Evolutionary conservation across 495 filamentous ascomycete species (phyloP), one percentile per base, ranked within the genome.

Genomic region (Trichocladium antarcticum): DNA sequence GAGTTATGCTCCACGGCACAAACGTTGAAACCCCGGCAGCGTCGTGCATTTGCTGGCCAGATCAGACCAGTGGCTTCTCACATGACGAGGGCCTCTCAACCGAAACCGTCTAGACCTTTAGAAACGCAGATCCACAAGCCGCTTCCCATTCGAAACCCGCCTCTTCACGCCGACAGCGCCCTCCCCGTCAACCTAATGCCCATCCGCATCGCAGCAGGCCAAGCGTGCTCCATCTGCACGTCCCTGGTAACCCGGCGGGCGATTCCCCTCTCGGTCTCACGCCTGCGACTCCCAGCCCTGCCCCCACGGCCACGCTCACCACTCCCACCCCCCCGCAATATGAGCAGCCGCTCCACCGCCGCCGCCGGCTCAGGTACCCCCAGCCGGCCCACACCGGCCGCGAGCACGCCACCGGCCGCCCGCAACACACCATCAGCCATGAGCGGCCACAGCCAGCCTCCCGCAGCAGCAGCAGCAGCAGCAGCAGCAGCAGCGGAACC

Each of bases 351-450:
- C 51, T 12, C 28, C 40, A 49, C 14, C 32, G 39, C 24, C 34
- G 24, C 4, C 24, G 24, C 4, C 31, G 31, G 31, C 7, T 6
- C 31, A 11, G 31, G 10, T 10, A 49, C n/a, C 17, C 19, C 44
- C 37, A 15, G 35, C 41, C 31, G 46, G 44, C 53, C 57, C 53
- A 42, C 57, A 49, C 32, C 37, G 34, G 36, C 48, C 5, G 9
- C 54, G 37, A 62, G 59, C 59, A 62, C 59, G 59, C 46, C 59
- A 62, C 51, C 50, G 20, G 16, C 9, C 57, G 57, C 59, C 52
- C 54, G 52, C 22, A 54, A 12, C 52, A 43, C 59, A 54, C 50
- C 57, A 62, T 62, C 56, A 14, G 11, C 9, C 31, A 32, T 3
- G 5, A 32, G 31, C 20, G 14, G 38, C 20, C 3, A 21, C 38